A percentile compares a stretch with the other conserved stretches of the same genome.
Conservation (phyloP, 495 filamentous ascomycete genomes). For the Beverwykella pulmonaria region DNA sequence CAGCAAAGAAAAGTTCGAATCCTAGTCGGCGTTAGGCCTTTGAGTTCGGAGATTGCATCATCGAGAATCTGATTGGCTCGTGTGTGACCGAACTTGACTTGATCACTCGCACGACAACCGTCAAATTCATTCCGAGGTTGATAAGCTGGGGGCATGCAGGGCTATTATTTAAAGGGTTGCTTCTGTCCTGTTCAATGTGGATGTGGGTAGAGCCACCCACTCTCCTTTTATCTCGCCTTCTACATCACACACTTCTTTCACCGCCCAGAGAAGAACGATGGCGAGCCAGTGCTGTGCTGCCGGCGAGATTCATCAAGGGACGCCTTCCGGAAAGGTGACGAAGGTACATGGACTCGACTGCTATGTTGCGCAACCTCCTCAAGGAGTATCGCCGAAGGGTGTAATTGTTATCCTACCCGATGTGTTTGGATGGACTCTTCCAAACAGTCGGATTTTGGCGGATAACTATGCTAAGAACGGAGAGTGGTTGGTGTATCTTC, state of each 20-base stretch:
- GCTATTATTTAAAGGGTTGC: too few relatives aligned
- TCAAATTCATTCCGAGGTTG: too few relatives aligned
- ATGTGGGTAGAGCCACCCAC: not conserved
- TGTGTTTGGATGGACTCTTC: conserved; percentile 40
- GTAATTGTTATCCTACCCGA: conserved; percentile 44
- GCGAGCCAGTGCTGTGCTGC: conserved; percentile 38
- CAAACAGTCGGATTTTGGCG: conserved; percentile 42
- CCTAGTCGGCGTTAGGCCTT: not conserved
- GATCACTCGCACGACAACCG: not conserved
- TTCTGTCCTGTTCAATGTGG: too few relatives aligned
- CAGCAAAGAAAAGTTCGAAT: not conserved
- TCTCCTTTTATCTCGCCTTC: not conserved
- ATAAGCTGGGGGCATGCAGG: too few relatives aligned
- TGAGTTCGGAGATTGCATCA: not conserved
- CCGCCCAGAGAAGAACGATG: not conserved
- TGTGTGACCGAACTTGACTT: not conserved
- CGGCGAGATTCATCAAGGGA: conserved; percentile 41
- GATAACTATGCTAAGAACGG: conserved; percentile 40
- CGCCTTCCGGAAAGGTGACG: conserved; percentile 34
- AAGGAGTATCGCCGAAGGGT: conserved; percentile 32
- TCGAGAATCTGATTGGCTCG: conserved; percentile 8
- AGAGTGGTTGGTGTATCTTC: conserved; percentile 32
- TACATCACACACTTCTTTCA: not conserved
- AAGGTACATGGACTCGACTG: conserved; percentile 42
- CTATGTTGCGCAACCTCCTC: conserved; percentile 31